Base-by-base conservation (phyloP, 345 rosid species). In the Salix viminalis region DNA sequence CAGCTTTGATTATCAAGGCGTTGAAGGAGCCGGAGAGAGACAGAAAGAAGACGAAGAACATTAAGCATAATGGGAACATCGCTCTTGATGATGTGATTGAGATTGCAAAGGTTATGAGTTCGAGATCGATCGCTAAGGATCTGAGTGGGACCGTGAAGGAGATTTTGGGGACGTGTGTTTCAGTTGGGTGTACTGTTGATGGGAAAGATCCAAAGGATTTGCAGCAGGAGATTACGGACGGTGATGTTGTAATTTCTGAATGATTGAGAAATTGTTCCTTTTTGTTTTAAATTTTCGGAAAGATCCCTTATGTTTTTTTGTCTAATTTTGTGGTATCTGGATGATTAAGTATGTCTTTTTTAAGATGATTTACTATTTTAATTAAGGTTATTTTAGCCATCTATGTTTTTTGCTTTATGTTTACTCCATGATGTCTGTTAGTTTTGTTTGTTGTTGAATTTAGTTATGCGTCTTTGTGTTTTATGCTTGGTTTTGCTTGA, bases 11-110 rank as follows among this genome's bases (percentile, higher is more conserved):
- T 2, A 79, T 79, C 52, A 79, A 75, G 60, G 75, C 79, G 21
- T 74, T 79, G 19, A 79, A 79, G 75, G 82, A 79, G 66, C 82
- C 82, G 0, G 82, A 79, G 82, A 75, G 82, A 24, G 82, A 79
- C 69, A 79, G 82, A 70, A 79, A 79, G 68, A 79, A 79, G 74
- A 73, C 77, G 15, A 79, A 79, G 77, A 79, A 79, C 60, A 79
- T 79, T 14, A 79, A 79, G 70, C 82, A 79, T 69, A 73, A 26
- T 18, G 79, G 79, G 4, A 76, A 76, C 24, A 61, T 76, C n/a
- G 61, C 79, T 6, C 79, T 76, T 4, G 79, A 76, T 54, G 79
- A 76, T 37, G 79, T 76, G 1, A 76, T 76, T 12, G 79, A 76
- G 79, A 76, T 76, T 13, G 79, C 79, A 0, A 76, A 69, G 79